A percentile compares a stretch with the other conserved stretches of the same genome.
Conservation (phyloP, 2,329 filamentous ascomycete genomes). For the Pseudopyrenochaeta lycopersici region DNA sequence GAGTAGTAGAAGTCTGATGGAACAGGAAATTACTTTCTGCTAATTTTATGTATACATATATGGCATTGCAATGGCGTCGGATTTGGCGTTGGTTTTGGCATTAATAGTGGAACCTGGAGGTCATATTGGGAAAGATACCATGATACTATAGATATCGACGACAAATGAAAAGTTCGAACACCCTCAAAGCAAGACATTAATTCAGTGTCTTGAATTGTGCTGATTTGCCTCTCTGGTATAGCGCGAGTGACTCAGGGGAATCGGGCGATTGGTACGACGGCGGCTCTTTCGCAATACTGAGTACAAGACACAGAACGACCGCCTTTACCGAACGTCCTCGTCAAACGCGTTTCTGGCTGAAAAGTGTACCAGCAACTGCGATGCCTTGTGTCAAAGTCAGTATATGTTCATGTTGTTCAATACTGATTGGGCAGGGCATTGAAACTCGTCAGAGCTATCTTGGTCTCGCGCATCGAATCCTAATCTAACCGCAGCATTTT, state of each 20-base stretch:
- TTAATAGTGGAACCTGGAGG: not conserved
- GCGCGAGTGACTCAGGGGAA: not conserved
- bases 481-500: not conserved
- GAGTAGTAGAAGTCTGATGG: not conserved
- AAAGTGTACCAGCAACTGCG: no score
- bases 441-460: conserved; percentile 21
- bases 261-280: no score
- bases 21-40: no score
- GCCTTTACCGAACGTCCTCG: no score
- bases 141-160: not conserved
- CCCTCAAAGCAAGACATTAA: not conserved
- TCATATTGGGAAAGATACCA: conserved; percentile 1
- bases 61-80: no score
- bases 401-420: not conserved
- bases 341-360: no score
- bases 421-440: no score
- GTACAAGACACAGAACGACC: no score
- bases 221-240: not conserved
- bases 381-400: not conserved
- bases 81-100: not conserved
- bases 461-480: conserved; percentile 21
- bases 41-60: not conserved
- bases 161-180: not conserved
- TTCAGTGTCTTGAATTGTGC: not conserved
- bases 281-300: no score